Conservation (phyloP, 2,329 filamentous ascomycete species). For the Fusarium begoniae region DNA sequence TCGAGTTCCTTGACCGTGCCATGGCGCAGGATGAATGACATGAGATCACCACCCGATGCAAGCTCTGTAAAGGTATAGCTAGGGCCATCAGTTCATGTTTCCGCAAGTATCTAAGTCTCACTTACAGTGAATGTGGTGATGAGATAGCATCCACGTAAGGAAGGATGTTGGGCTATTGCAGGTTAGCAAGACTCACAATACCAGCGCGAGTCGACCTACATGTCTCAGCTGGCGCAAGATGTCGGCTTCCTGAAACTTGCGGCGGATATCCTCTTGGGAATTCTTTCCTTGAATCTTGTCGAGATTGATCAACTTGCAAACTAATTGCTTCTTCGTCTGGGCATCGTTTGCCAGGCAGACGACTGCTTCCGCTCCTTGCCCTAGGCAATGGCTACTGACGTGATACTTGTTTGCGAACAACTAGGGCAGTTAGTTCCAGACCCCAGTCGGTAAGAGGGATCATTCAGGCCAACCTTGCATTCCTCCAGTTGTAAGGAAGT, state of each 20-base stretch:
- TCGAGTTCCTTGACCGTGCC: constrained; percentile 52
- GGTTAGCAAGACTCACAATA: constrained; percentile 17
- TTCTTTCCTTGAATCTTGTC: constrained; percentile 43
- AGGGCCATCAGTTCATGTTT: not conserved
- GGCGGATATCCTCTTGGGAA: constrained; percentile 45
- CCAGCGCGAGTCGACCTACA: constrained; percentile 49
- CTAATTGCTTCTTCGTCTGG: constrained; percentile 65
- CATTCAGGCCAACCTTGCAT: constrained; percentile 40
- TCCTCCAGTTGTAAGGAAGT: constrained; percentile 46
- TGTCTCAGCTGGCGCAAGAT: constrained; percentile 64
- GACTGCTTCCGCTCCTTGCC: constrained; percentile 49
- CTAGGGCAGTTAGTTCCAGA: constrained; percentile 30
- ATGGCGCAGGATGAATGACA: constrained; percentile 56
- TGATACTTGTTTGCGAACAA: constrained; percentile 48
- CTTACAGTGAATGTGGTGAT: constrained; percentile 59
- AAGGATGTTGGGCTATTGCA: constrained; percentile 62
- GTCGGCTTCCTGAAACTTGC: constrained; percentile 59
- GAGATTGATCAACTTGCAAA: constrained; percentile 73
- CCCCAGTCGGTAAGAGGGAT: no score
- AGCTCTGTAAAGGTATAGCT: constrained; percentile 68
- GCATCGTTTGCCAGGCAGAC: constrained; percentile 56
- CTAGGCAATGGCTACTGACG: constrained; percentile 49
- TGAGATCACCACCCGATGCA: constrained; percentile 63
- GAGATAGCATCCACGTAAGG: constrained; percentile 61
- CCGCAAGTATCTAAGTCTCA: not conserved